Evolutionary conservation across 1,139 yeast genomes (phyloP).

Genomic region (Sugiyamaella pinicola): DNA sequence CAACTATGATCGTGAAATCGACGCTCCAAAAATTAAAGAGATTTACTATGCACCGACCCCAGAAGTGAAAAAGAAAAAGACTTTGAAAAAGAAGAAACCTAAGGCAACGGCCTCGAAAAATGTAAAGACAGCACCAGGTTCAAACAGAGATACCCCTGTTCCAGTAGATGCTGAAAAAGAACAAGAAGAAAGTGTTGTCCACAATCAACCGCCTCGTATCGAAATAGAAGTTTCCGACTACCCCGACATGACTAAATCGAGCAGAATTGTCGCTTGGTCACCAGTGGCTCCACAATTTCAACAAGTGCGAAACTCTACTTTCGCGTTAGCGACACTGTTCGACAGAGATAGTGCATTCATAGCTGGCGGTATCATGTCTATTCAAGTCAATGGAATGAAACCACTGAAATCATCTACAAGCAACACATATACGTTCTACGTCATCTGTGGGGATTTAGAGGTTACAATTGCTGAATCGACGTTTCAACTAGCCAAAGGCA

Average conservation of each 20-base stretch:
- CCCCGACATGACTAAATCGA: conserved; percentile 49
- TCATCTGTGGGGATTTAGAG: conserved; percentile 69
- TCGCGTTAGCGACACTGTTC: conserved; percentile 66
- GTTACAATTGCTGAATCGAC: conserved; percentile 61
- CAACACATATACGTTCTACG: conserved; percentile 73
- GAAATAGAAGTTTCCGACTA: conserved; percentile 54
- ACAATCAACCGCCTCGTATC: conserved; percentile 37
- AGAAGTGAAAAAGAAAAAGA: conserved; percentile 7
- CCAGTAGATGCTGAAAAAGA: too few relatives aligned
- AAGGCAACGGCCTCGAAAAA: too few relatives aligned
- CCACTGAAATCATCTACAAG: conserved; percentile 64
- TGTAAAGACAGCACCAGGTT: too few relatives aligned
- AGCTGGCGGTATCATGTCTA: conserved; percentile 74
- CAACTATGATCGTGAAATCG: conserved; percentile 45
- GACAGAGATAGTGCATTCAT: conserved; percentile 65
- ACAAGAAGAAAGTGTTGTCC: conserved; percentile 2
- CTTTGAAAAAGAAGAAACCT: conserved; percentile 10
- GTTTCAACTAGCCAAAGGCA: conserved; percentile 70
- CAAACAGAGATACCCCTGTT: too few relatives aligned
- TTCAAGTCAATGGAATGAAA: conserved; percentile 61
- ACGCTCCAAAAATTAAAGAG: conserved; percentile 29
- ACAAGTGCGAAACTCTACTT: conserved; percentile 55
- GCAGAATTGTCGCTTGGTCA: conserved; percentile 67
- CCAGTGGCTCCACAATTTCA: conserved; percentile 59
- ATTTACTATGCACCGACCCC: conserved; percentile 21